These are phyloP conservation scores for Orbilia ellipsospora DNA, from an alignment of 2,329 filamentous ascomycete genomes.

Conservation along the genomic window DNA sequence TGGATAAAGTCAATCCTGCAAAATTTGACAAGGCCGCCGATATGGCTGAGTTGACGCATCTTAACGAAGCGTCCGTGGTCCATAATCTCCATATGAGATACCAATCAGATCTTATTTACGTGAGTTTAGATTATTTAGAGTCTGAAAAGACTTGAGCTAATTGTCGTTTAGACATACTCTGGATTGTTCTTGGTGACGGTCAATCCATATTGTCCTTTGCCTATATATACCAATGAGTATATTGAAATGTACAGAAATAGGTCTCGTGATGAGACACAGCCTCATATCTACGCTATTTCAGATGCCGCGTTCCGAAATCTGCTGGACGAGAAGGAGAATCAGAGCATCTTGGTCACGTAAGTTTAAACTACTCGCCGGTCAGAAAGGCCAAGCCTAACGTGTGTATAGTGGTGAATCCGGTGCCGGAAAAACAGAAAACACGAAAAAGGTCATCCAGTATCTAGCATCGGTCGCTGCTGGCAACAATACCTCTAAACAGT, in stretches of 20 bases:
- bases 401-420: conserved; percentile 81
- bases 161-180: conserved; percentile 79
- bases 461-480: conserved; percentile 93
- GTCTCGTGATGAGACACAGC: conserved; percentile 90
- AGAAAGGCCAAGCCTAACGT: conserved; percentile 31
- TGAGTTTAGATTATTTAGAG: conserved; percentile 61
- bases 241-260: conserved; percentile 97
- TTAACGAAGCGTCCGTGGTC: conserved; percentile 97
- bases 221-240: conserved; percentile 96
- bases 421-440: conserved; percentile 98
- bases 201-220: conserved; percentile 93
- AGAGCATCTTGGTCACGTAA: conserved; percentile 93
- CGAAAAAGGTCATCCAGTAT: conserved; percentile 99
- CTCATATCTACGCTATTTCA: conserved; percentile 97
- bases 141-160: background rate
- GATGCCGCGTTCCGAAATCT: conserved; percentile 96
- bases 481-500: conserved; percentile 73
- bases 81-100: conserved; percentile 97
- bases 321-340: conserved; percentile 93
- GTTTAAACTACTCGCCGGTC: conserved; percentile 57
- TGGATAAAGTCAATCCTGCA: conserved; percentile 98
- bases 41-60: conserved; percentile 97
- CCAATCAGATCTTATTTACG: conserved; percentile 91
- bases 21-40: conserved; percentile 99
- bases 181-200: conserved; percentile 96